These are phyloP conservation scores for Ramaria sp. DNA, from an alignment of 768 basidiomycete species.

Conservation along the genomic window DNA sequence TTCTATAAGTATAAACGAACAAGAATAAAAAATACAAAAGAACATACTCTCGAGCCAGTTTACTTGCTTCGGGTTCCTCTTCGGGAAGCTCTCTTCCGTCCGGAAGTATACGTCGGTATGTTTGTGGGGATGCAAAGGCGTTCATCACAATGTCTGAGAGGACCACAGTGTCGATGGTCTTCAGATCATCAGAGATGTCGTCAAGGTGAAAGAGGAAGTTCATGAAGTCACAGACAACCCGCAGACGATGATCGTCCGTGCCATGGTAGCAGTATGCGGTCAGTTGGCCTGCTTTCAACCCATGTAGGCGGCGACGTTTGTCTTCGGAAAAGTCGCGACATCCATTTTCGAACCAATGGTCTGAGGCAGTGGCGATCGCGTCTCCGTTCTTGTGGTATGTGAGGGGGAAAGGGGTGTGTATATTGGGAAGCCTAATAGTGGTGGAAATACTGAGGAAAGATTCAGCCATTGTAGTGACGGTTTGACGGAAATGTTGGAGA, in stretches of 20 bases:
- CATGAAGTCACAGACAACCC: conserved; percentile 62
- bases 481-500: no score
- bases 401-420: conserved; percentile 38
- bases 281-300: conserved; percentile 55
- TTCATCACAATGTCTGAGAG: conserved; percentile 21
- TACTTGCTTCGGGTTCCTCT: conserved; percentile 19
- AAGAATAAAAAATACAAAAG: no score
- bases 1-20: no score
- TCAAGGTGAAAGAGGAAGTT: conserved; percentile 29
- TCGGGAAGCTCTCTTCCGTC: conserved; percentile 15
- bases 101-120: conserved; percentile 13
- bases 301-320: conserved; percentile 29
- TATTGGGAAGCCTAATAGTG: conserved; percentile 21
- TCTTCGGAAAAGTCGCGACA: conserved; percentile 4
- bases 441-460: neutral
- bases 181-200: conserved; percentile 6
- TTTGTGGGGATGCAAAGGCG: conserved; percentile 18
- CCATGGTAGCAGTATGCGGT: conserved; percentile 55
- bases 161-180: conserved; percentile 8
- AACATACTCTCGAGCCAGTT: conserved; percentile 26
- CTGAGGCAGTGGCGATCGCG: conserved; percentile 34
- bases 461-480: no score
- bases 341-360: conserved; percentile 26
- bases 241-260: conserved; percentile 44
- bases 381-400: conserved; percentile 36